Conservation (phyloP, 1,139 yeast species). For the Wickerhamiella pararugosa region DNA sequence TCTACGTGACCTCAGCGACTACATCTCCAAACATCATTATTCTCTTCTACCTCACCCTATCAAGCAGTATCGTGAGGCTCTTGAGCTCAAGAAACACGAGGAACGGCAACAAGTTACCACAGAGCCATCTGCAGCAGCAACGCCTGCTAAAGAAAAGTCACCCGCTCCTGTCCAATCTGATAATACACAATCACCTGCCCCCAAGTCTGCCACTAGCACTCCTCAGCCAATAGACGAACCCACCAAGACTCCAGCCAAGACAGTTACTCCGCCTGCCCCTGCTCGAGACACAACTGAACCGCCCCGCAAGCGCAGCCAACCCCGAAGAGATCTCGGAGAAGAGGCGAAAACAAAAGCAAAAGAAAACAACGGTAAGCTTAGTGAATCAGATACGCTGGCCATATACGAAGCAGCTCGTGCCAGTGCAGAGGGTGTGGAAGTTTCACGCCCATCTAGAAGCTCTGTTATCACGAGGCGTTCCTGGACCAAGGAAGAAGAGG, state of each 20-base stretch:
- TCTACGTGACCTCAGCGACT: constrained; percentile 59
- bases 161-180: not conserved
- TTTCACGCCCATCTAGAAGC: constrained; percentile 12
- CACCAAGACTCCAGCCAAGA: not conserved
- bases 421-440: constrained; percentile 16
- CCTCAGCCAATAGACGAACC: not conserved
- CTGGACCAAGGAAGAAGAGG: constrained; percentile 86
- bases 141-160: not conserved
- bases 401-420: constrained; percentile 18
- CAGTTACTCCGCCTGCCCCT: not conserved
- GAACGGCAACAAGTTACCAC: constrained; percentile 1
- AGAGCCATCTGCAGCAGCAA: not conserved
- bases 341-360: constrained; percentile 7
- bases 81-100: constrained; percentile 1
- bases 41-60: constrained; percentile 9
- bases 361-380: constrained; percentile 7
- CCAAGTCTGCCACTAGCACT: constrained; percentile 1
- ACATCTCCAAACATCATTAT: constrained; percentile 49
- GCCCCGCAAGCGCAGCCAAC: not conserved
- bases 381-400: constrained; percentile 15
- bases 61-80: constrained; percentile 4
- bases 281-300: not conserved
- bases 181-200: not conserved
- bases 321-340: constrained; percentile 8
- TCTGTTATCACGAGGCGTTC: constrained; percentile 35